Evolutionary conservation across 345 rosid genomes (phyloP).

Genomic region (Xanthoceras sorbifolium): DNA sequence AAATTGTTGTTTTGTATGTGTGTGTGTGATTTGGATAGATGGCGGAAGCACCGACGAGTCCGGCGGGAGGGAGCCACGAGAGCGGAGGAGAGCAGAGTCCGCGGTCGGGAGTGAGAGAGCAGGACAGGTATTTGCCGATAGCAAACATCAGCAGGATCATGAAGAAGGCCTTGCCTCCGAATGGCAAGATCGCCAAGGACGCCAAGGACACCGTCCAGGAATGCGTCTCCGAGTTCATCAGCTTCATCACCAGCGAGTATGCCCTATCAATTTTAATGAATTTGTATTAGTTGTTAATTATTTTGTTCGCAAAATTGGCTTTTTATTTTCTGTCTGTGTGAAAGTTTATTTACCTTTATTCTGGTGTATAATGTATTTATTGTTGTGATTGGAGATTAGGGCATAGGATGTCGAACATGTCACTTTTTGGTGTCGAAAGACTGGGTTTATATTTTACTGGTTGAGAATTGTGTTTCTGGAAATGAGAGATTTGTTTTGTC

Average conservation of each 20-base stretch:
- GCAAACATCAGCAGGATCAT: slow-evolving; percentile 73
- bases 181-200: slow-evolving; percentile 67
- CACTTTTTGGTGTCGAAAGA: background rate
- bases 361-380: too few species aligned
- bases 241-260: slow-evolving; percentile 74
- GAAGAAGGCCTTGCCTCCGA: slow-evolving; percentile 70
- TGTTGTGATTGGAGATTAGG: background rate
- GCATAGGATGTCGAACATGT: background rate
- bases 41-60: slow-evolving; percentile 70
- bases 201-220: slow-evolving; percentile 72
- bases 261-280: background rate
- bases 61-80: slow-evolving; percentile 58
- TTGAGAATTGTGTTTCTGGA: background rate
- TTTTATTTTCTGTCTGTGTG: background rate
- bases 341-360: too few species aligned
- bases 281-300: background rate
- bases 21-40: slow-evolving; percentile 22
- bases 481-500: slow-evolving; percentile 5
- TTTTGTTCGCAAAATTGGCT: background rate
- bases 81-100: slow-evolving; percentile 70
- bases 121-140: slow-evolving; percentile 63
- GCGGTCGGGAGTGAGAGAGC: slow-evolving; percentile 57
- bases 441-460: background rate
- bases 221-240: slow-evolving; percentile 72
- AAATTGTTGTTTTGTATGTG: background rate